Evolutionary conservation across 164 flowering plant species (phyloP).

Genomic region (Tinospora cordifolia): DNA sequence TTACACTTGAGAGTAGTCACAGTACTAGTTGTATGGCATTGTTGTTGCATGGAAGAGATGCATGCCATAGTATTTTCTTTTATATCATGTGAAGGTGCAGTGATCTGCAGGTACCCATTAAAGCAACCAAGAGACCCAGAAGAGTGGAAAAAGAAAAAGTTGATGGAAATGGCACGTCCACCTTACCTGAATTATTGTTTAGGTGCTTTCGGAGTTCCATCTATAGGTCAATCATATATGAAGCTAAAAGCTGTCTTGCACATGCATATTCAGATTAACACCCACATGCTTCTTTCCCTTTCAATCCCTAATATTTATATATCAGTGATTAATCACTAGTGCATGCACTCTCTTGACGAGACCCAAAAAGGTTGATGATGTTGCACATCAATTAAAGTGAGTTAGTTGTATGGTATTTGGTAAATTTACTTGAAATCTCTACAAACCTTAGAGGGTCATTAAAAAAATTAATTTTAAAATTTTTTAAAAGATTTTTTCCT

Average conservation of each 20-base stretch:
- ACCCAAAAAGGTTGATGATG: neutral
- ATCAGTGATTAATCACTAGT: neutral
- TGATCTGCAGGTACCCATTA: constrained; percentile 2
- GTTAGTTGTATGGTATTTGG: too few relatives aligned
- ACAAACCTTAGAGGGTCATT: too few relatives aligned
- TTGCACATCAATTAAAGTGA: neutral
- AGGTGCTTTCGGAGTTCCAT: constrained; percentile 1
- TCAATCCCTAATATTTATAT: neutral
- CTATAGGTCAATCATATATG: neutral
- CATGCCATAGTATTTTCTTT: neutral
- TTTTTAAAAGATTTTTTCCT: too few relatives aligned
- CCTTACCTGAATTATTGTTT: neutral
- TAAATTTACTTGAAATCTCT: too few relatives aligned
- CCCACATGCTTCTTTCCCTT: neutral
- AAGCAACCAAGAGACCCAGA: neutral
- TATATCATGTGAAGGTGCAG: neutral
- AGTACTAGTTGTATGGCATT: neutral
- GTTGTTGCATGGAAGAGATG: neutral
- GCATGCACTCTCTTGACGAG: neutral
- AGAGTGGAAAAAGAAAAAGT: neutral
- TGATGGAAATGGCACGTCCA: neutral
- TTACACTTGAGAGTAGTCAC: neutral
- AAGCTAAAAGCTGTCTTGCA: neutral
- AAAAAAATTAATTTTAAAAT: too few relatives aligned
- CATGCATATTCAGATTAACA: too few relatives aligned